Conservation (phyloP, 192 early-diverging fungal genomes). For the Gonapodya prolifera region DNA sequence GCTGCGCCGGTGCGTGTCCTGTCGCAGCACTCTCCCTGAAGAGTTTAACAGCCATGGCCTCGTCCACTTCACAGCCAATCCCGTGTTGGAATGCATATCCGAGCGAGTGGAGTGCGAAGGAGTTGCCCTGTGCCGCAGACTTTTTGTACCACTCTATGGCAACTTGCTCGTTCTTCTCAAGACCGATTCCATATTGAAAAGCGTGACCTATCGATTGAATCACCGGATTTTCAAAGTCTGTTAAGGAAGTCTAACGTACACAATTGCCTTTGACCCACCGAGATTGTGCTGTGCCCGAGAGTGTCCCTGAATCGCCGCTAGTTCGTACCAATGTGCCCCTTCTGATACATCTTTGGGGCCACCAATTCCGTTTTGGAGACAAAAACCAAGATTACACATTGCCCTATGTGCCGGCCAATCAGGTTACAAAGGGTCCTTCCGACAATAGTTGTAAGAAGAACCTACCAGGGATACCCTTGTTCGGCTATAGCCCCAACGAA, state of each 20-base stretch:
- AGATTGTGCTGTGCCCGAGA: not conserved
- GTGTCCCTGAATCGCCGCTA: not conserved
- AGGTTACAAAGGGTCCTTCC: not conserved
- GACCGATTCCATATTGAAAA: not conserved
- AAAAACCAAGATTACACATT: not conserved
- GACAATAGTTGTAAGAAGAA: no score
- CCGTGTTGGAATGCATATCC: constrained; percentile 2
- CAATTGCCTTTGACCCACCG: no score
- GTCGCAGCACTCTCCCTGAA: not conserved
- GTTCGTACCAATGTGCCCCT: not conserved
- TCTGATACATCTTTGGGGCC: not conserved
- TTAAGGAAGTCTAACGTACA: no score
- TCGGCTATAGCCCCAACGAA: no score
- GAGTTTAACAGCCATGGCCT: not conserved
- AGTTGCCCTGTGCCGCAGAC: not conserved
- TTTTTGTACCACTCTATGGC: not conserved
- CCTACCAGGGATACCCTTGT: not conserved
- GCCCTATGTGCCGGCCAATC: not conserved
- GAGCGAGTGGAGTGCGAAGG: not conserved
- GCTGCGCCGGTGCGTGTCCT: no score
- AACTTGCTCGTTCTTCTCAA: not conserved
- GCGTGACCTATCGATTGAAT: no score
- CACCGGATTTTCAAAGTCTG: no score
- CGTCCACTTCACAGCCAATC: not conserved
- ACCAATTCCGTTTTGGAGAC: not conserved